Evolutionary conservation across 2,329 filamentous ascomycete genomes (phyloP).

Genomic region (Coniella vitis): DNA sequence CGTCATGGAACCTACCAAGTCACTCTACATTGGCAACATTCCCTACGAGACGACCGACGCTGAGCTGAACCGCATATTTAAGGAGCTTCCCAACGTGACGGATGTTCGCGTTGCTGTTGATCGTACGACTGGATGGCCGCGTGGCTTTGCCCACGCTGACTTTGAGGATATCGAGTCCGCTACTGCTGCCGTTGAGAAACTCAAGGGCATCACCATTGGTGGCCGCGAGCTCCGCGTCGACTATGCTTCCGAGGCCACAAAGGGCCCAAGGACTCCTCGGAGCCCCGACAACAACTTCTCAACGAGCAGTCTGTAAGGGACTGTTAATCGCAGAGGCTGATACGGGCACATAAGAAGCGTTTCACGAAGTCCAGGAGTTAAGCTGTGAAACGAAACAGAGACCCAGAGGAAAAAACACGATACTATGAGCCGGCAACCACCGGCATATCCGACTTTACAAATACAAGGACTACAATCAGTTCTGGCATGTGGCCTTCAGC

Average conservation of each 20-base stretch:
- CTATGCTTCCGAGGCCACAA: slow-evolving; percentile 37
- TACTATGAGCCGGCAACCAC: too few species aligned
- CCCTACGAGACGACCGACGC: slow-evolving; percentile 79
- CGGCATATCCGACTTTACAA: too few species aligned
- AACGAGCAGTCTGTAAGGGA: too few species aligned
- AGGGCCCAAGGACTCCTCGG: slow-evolving; percentile 6
- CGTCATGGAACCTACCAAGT: slow-evolving; percentile 19
- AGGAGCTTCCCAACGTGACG: slow-evolving; percentile 58
- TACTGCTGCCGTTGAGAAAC: slow-evolving; percentile 46
- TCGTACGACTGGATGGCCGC: slow-evolving; percentile 68
- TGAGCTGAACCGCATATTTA: slow-evolving; percentile 74
- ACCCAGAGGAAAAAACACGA: too few species aligned
- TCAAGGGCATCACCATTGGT: slow-evolving; percentile 54
- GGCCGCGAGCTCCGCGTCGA: slow-evolving; percentile 61
- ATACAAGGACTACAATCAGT: too few species aligned
- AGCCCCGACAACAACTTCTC: too few species aligned
- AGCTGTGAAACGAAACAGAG: too few species aligned
- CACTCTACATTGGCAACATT: slow-evolving; percentile 76
- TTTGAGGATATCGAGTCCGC: slow-evolving; percentile 65
- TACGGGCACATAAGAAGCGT: too few species aligned
- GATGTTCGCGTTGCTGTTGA: slow-evolving; percentile 81
- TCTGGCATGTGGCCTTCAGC: too few species aligned
- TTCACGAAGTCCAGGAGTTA: too few species aligned
- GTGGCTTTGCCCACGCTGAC: slow-evolving; percentile 80
- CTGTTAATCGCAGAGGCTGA: too few species aligned